Conservation (phyloP, 2,329 filamentous ascomycete genomes). For the Byssoonygena ceratinophila region DNA sequence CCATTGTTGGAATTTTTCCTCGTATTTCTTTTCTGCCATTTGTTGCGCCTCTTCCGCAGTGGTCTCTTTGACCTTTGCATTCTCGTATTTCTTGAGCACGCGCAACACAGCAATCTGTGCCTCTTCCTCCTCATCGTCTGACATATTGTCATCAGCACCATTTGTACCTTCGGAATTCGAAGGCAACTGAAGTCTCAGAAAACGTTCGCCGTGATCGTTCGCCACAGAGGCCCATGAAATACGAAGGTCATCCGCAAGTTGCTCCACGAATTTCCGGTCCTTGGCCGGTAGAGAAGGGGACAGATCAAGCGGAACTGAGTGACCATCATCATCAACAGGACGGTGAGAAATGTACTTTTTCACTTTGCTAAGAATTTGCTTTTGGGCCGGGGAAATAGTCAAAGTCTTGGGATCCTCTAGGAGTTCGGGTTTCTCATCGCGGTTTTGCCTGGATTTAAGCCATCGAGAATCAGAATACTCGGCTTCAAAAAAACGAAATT, state of each 20-base stretch:
- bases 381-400: slow-evolving; percentile 68
- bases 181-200: slow-evolving; percentile 54
- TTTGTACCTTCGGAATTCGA: slow-evolving; percentile 39
- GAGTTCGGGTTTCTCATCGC: slow-evolving; percentile 52
- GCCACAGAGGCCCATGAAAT: slow-evolving; percentile 55
- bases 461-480: slow-evolving; percentile 83
- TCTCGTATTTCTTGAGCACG: slow-evolving; percentile 82
- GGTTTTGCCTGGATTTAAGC: slow-evolving; percentile 77
- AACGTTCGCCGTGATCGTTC: slow-evolving; percentile 55
- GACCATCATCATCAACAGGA: slow-evolving; percentile 40
- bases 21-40: slow-evolving; percentile 72
- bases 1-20: slow-evolving; percentile 82
- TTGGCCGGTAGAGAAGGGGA: slow-evolving; percentile 62
- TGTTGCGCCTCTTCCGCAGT: slow-evolving; percentile 68
- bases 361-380: slow-evolving; percentile 68
- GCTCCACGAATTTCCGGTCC: slow-evolving; percentile 87
- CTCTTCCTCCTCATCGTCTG: slow-evolving; percentile 67
- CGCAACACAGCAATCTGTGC: slow-evolving; percentile 71
- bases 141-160: slow-evolving; percentile 44
- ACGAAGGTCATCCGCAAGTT: slow-evolving; percentile 61
- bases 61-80: slow-evolving; percentile 71
- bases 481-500: slow-evolving; percentile 83
- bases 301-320: slow-evolving; percentile 55
- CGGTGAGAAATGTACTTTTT: slow-evolving; percentile 71
- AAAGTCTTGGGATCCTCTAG: slow-evolving; percentile 51